Conservation (phyloP, 305 asterid species). For the Fraxinus xanthoxyloides region DNA sequence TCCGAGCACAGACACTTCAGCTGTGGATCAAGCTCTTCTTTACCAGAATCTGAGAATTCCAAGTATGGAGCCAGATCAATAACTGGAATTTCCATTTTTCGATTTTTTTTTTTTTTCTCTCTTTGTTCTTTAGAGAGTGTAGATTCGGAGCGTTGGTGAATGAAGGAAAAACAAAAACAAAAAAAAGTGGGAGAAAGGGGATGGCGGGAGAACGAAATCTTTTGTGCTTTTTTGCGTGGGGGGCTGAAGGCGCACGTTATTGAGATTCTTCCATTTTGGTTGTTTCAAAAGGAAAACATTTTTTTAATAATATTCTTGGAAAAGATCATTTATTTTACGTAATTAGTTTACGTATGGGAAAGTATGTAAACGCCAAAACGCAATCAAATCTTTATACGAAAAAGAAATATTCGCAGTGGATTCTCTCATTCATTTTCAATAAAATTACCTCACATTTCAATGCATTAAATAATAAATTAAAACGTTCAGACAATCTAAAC, state of each 20-base stretch:
- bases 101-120: background rate
- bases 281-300: background rate
- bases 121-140: conserved; percentile 13
- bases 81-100: conserved; percentile 81
- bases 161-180: background rate
- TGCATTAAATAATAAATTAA: too few relatives aligned
- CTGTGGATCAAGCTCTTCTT: conserved; percentile 36
- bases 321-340: background rate
- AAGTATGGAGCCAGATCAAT: conserved; percentile 78
- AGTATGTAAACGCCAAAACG: background rate
- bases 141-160: conserved; percentile 5
- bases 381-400: background rate
- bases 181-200: background rate
- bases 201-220: conserved; percentile 39
- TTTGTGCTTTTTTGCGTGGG: background rate
- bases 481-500: too few relatives aligned
- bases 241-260: background rate
- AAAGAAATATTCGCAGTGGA: background rate
- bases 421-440: background rate
- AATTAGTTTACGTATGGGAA: background rate
- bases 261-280: background rate
- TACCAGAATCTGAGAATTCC: conserved; percentile 26
- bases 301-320: background rate
- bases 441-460: too few relatives aligned
- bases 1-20: conserved; percentile 59